Base-by-base conservation (phyloP, 2,329 filamentous ascomycete species). In the Neofusicoccum sp. region DNA sequence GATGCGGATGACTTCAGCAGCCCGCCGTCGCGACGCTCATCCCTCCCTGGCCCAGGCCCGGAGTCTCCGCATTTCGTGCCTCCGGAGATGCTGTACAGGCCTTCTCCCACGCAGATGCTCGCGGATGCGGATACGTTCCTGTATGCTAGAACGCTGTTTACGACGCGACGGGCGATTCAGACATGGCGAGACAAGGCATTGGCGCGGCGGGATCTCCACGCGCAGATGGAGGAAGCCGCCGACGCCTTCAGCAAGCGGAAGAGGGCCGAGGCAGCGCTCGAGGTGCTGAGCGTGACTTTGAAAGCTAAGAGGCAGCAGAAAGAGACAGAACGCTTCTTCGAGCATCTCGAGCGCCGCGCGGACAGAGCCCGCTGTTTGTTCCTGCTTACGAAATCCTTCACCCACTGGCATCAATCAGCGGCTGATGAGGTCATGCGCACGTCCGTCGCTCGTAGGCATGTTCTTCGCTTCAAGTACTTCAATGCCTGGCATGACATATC, bases 401-500 rank as follows among this genome's bases (percentile, higher is more conserved):
- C 80, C 1, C 85, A 89, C 64, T 96, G 91, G 91, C 83, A 84
- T 9, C 82, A 83, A 59, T 79, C 82, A 54, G 82, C 89, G 9
- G 82, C 80, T 5, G 85, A 89, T 12, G 85, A 90, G 68, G 78
- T 86, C 14, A 82, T 86, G 63, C 83, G 85, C 41, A 90, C 89
- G 3, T 84, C 83, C 4, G 80, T 86, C 43, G 90, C 89, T 20
- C 82, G 89, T 63, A 80, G 85, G 63, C 89, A 91, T 70, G 85
- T 93, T 62, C 76, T 95, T 58, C 81, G 87, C 60, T 85, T 84
- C 11, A 84, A 84, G 60, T 87, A 86, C 63, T 91, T 90, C 72
- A 84, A 84, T 61, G 85, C 85, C 6, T 91, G 89, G 89, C 80
- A 83, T 28, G 81, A 85, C 61, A 84, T 89, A 59, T 88, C 86